A percentile compares a stretch with the other conserved stretches of the same genome.
Evolutionary conservation across 148 eudicot species (phyloP).

Genomic region (Diospyros lotus): DNA sequence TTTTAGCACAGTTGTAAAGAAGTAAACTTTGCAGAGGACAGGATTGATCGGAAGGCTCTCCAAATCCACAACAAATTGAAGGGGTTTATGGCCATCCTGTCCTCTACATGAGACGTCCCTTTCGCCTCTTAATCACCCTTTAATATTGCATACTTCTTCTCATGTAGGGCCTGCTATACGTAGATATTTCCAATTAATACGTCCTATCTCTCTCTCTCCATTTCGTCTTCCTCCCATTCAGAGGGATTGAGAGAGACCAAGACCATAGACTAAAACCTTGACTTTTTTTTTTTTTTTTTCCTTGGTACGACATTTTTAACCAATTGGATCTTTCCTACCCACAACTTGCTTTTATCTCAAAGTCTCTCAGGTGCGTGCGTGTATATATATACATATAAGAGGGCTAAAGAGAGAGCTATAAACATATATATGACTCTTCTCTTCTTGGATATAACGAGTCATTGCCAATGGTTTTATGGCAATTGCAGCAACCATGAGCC

Average conservation of each 20-base stretch:
- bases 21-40: slow-evolving; percentile 3
- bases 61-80: slow-evolving; percentile 21
- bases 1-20: too few relatives aligned
- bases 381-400: neutral
- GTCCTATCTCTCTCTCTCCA: slow-evolving; percentile 17
- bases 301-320: slow-evolving; percentile 5
- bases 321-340: neutral
- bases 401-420: neutral
- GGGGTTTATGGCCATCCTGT: slow-evolving; percentile 20
- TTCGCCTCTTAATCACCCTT: slow-evolving; percentile 13
- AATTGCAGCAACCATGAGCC: slow-evolving; percentile 66
- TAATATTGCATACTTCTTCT: slow-evolving; percentile 8
- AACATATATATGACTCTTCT: neutral
- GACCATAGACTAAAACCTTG: neutral
- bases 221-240: slow-evolving; percentile 6
- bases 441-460: neutral
- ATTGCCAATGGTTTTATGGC: slow-evolving; percentile 46
- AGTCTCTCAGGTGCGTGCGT: neutral
- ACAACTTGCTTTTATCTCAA: neutral
- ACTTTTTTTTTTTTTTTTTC: neutral
- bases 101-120: slow-evolving; percentile 18
- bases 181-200: slow-evolving; percentile 12
- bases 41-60: slow-evolving; percentile 13
- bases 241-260: slow-evolving; percentile 11
- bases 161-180: slow-evolving; percentile 13